Conservation (phyloP, 2,329 filamentous ascomycete species). For the Didymella pomorum region DNA sequence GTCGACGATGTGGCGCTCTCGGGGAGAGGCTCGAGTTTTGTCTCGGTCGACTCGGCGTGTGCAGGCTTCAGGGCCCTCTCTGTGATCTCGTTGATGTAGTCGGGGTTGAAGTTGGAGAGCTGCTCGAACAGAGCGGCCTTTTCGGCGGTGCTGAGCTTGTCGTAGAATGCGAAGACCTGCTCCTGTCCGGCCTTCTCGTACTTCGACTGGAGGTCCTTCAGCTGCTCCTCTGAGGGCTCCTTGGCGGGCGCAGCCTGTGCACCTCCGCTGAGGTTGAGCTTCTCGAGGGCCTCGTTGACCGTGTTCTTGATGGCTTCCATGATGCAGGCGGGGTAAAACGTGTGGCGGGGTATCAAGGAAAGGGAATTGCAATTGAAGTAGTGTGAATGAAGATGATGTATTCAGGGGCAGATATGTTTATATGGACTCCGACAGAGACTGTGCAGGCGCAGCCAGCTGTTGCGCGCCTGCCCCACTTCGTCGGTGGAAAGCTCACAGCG, state of each 20-base stretch:
- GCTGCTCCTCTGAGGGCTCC: conserved; percentile 70
- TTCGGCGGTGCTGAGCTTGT: conserved; percentile 75
- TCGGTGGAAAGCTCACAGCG: conserved; percentile 28
- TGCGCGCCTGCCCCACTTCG: conserved; percentile 41
- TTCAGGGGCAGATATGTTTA: conserved; percentile 17
- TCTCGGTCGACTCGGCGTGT: conserved; percentile 62
- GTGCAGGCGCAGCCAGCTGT: conserved; percentile 30
- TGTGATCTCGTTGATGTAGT: conserved; percentile 86
- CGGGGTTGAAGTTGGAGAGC: conserved; percentile 81
- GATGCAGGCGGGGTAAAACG: conserved; percentile 44
- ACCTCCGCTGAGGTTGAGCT: conserved; percentile 51
- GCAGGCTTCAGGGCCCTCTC: conserved; percentile 82
- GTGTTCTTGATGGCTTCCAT: conserved; percentile 54
- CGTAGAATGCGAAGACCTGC: conserved; percentile 88
- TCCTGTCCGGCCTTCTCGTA: conserved; percentile 79
- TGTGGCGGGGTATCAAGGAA: conserved; percentile 21
- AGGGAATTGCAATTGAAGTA: conserved; percentile 23
- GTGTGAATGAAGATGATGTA: background rate
- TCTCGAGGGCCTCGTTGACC: conserved; percentile 53
- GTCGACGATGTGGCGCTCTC: conserved; percentile 87
- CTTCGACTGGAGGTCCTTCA: conserved; percentile 72
- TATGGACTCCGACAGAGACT: conserved; percentile 17
- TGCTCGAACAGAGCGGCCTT: conserved; percentile 83
- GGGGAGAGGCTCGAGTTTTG: conserved; percentile 83
- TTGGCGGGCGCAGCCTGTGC: conserved; percentile 48